A percentile compares a stretch with the other conserved stretches of the same genome.
These are phyloP conservation scores for Cubamyces lactineus DNA, from an alignment of 768 basidiomycete species.

Conservation along the genomic window DNA sequence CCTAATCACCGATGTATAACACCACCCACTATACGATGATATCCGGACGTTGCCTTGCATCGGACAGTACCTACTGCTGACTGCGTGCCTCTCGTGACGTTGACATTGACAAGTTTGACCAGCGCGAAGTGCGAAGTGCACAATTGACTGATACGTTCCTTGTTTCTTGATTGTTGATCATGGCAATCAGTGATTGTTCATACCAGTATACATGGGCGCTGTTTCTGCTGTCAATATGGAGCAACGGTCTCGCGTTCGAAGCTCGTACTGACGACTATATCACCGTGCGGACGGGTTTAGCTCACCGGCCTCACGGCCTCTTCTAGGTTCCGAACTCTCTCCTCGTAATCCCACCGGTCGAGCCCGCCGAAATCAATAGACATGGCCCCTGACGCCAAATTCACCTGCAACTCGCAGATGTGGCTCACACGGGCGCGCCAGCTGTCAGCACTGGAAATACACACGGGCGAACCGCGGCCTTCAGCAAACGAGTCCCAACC, in stretches of 20 bases:
- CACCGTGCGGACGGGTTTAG: slow-evolving; percentile 5
- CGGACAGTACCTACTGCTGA: background rate
- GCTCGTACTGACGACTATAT: background rate
- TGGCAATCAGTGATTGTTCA: slow-evolving; percentile 21
- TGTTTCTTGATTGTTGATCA: slow-evolving; percentile 23
- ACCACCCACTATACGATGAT: slow-evolving; percentile 2
- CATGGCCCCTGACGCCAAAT: slow-evolving; percentile 60
- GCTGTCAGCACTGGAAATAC: slow-evolving; percentile 67
- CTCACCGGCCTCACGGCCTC: slow-evolving; percentile 45
- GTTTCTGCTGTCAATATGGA: slow-evolving; percentile 11
- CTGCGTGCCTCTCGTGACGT: background rate
- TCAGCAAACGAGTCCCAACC: background rate
- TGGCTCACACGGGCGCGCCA: slow-evolving; percentile 76
- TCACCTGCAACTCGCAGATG: slow-evolving; percentile 74
- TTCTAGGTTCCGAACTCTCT: slow-evolving; percentile 65
- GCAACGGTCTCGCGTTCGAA: background rate
- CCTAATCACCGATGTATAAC: slow-evolving; percentile 24
- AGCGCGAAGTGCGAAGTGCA: slow-evolving; percentile 3
- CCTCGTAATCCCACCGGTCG: slow-evolving; percentile 70
- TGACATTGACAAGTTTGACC: slow-evolving; percentile 4
- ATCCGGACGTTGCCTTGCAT: background rate
- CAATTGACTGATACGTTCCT: slow-evolving; percentile 16
- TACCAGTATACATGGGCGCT: slow-evolving; percentile 15
- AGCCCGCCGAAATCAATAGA: slow-evolving; percentile 76
- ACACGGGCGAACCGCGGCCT: background rate